Conservation (phyloP, 441 rosid genomes). For the Kokia cookei region DNA sequence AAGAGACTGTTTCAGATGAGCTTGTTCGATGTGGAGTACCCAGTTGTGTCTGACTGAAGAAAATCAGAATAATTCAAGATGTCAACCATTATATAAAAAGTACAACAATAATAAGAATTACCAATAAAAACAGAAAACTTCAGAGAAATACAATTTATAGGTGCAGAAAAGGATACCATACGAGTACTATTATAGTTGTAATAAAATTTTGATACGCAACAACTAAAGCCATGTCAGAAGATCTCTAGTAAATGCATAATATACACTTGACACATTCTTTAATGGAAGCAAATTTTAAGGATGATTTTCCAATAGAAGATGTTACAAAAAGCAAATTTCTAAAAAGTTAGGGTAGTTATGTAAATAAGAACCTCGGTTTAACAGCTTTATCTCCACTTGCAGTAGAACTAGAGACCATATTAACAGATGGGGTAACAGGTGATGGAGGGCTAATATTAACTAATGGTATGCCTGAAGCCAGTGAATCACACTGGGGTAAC, state of each 20-base stretch:
- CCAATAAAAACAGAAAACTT: neutral
- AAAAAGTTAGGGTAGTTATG: neutral
- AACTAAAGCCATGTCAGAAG: neutral
- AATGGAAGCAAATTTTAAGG: neutral
- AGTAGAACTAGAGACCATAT: slow-evolving; percentile 21
- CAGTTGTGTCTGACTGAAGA: slow-evolving; percentile 23
- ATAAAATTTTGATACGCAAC: neutral
- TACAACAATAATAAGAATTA: neutral
- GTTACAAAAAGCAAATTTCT: neutral
- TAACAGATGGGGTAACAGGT: slow-evolving; percentile 23
- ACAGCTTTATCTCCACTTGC: slow-evolving; percentile 24
- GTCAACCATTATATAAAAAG: neutral
- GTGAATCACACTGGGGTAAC: slow-evolving; percentile 20
- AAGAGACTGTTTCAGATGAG: slow-evolving; percentile 40
- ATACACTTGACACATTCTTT: neutral
- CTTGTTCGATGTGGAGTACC: slow-evolving; percentile 26
- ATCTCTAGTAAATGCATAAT: neutral
- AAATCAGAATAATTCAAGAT: slow-evolving; percentile 18
- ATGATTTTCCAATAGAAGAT: neutral
- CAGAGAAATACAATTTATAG: neutral
- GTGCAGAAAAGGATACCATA: neutral
- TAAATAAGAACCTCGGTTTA: slow-evolving; percentile 39
- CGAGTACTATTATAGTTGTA: neutral
- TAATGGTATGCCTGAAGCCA: slow-evolving; percentile 18
- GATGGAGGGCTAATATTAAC: slow-evolving; percentile 19